Base-by-base conservation (phyloP, 2,329 filamentous ascomycete species). In the Sphaerulina musiva region DNA sequence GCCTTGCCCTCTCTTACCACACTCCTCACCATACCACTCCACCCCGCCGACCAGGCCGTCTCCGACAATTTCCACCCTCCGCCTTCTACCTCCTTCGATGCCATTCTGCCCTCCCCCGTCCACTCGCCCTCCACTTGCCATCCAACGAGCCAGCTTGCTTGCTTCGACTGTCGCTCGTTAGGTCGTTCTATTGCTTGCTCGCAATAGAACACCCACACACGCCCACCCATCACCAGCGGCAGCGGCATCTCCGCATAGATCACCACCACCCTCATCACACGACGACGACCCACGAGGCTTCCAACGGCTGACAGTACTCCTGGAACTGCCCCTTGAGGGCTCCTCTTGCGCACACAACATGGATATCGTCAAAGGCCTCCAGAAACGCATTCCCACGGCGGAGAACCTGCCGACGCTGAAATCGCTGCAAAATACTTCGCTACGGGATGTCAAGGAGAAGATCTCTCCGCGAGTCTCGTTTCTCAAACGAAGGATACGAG, bases 401-500 rank as follows among this genome's bases (percentile, higher is more conserved):
- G 69, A 73, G 53, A 66, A 67, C 51, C 60, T 74, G 31, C 73
- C 76, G 31, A 74, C 72, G 46, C 64, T 76, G 45, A 73, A 76
- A 56, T 69, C 73, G 49, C 57, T 74, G 6, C 63, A 66, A 47
- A 57, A 65, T 53, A 59, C 61, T 34, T 66, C 64, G 41, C 52
- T 72, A 69, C 55, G 70, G 67, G 60, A 73, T 48, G 65, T 70
- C 34, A 68, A 71, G 48, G 73, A 74, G 54, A 72, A 73, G 59
- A 62, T 70, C 9, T 66, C 72, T 6, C 75, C 80, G 14, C 76
- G 77, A 65, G 77, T 95, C 66, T 85, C 87, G 58, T 95, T 96
- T 72, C 88, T 97, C 71, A 80, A 85, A 64, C 82, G 89, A 68
- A 88, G 92, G 48, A 82, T 98, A 77, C 85, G 91, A 64, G 76